Evolutionary conservation across 208 protist species (phyloP).

Genomic region (Herpetomonas tarakana): DNA sequence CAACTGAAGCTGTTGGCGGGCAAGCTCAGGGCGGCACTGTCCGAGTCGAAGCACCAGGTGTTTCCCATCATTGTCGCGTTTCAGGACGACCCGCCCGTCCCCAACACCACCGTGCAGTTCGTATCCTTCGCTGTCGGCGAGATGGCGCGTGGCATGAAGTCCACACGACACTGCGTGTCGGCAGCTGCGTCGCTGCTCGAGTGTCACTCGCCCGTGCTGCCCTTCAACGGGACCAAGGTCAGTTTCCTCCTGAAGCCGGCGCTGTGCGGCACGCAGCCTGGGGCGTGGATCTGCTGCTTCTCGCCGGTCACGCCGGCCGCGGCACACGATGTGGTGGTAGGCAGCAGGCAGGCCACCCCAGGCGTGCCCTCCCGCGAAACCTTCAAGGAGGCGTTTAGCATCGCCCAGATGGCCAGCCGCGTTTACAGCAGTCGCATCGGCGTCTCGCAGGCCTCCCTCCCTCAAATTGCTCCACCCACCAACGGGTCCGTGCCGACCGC

Average conservation of each 20-base stretch:
- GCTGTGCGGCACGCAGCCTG: slow-evolving; percentile 59
- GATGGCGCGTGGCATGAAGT: slow-evolving; percentile 46
- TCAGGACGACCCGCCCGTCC: slow-evolving; percentile 10
- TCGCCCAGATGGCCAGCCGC: slow-evolving; percentile 48
- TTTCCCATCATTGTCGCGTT: slow-evolving; percentile 65
- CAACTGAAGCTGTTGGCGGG: slow-evolving; percentile 15
- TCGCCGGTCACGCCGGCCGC: slow-evolving; percentile 17
- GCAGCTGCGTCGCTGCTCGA: slow-evolving; percentile 59
- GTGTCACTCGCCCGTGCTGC: slow-evolving; percentile 39
- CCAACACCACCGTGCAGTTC: slow-evolving; percentile 79
- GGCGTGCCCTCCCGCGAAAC: slow-evolving; percentile 36
- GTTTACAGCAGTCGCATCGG: slow-evolving; percentile 49
- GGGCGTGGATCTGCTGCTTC: slow-evolving; percentile 70
- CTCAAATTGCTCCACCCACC: too few relatives aligned
- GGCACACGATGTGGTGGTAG: too few relatives aligned
- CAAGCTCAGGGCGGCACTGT: slow-evolving; percentile 10
- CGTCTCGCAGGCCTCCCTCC: slow-evolving; percentile 10
- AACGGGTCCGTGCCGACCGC: too few relatives aligned
- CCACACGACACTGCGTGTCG: slow-evolving; percentile 63
- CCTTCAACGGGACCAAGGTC: slow-evolving; percentile 56
- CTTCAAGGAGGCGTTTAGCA: slow-evolving; percentile 71
- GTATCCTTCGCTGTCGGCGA: slow-evolving; percentile 64
- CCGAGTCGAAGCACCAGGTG: slow-evolving; percentile 43
- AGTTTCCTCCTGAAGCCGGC: slow-evolving; percentile 69
- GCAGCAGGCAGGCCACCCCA: neutral